Conservation (phyloP, 2,329 filamentous ascomycete species). For the Ophiostoma sp. region DNA sequence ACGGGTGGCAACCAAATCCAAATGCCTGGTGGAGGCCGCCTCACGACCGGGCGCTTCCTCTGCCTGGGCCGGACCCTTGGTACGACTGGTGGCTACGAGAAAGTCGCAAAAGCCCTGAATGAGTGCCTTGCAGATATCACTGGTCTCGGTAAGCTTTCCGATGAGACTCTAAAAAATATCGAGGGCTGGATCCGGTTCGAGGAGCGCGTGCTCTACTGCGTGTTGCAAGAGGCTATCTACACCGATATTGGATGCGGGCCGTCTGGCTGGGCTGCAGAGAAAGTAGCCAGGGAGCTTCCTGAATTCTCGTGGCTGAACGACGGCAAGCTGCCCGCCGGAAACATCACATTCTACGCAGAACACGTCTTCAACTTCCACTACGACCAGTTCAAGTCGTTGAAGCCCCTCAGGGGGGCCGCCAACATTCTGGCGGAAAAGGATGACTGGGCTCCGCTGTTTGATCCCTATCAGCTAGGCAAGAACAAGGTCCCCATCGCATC, state of each 20-base stretch:
- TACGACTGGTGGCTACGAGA: constrained; percentile 18
- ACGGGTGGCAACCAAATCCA: neutral
- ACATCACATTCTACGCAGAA: constrained; percentile 26
- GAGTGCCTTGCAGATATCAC: neutral
- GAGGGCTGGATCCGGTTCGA: constrained; percentile 26
- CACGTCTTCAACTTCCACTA: constrained; percentile 29
- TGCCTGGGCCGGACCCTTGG: constrained; percentile 27
- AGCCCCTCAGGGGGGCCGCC: constrained; percentile 16
- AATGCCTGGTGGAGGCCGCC: constrained; percentile 19
- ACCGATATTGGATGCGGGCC: constrained; percentile 11
- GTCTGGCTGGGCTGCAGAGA: constrained; percentile 24
- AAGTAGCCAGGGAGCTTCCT: neutral
- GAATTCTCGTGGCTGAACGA: constrained; percentile 25
- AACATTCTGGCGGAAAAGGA: constrained; percentile 19
- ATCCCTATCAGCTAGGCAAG: constrained; percentile 15
- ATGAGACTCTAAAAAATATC: neutral
- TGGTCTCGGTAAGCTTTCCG: neutral
- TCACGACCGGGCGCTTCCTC: constrained; percentile 25
- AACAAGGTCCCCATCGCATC: constrained; percentile 25
- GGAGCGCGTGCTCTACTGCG: constrained; percentile 27
- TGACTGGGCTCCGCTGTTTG: constrained; percentile 23
- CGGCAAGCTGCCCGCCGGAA: neutral
- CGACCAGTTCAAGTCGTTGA: constrained; percentile 24
- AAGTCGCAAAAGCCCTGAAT: constrained; percentile 12
- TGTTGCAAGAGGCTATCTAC: constrained; percentile 29